Evolutionary conservation across 768 basidiomycete genomes (phyloP).

Genomic region (Crassisporium funariophilum): DNA sequence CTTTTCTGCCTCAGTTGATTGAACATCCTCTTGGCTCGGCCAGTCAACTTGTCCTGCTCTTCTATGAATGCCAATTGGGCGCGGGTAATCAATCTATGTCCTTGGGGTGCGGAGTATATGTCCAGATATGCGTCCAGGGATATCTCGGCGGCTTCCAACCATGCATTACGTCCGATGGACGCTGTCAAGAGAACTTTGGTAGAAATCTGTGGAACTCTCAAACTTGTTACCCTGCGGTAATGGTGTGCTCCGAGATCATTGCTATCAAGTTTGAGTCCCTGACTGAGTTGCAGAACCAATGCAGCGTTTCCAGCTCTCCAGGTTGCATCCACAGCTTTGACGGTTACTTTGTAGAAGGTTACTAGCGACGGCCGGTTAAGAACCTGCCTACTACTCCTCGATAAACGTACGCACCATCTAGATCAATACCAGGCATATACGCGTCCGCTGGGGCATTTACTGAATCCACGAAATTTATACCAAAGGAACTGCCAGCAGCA

Average conservation of each 20-base stretch:
- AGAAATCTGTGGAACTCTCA: constrained; percentile 54
- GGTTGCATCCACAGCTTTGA: constrained; percentile 56
- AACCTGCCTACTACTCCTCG: constrained; percentile 1
- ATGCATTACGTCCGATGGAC: constrained; percentile 42
- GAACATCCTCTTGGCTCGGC: constrained; percentile 60
- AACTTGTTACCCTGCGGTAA: constrained; percentile 63
- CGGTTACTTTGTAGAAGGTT: constrained; percentile 76
- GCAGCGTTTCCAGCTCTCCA: constrained; percentile 58
- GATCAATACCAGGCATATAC: constrained; percentile 61
- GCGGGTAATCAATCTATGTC: constrained; percentile 50
- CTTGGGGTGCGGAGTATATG: constrained; percentile 63
- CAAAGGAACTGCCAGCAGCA: constrained; percentile 59
- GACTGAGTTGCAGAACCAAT: constrained; percentile 52
- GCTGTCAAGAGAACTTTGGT: constrained; percentile 53
- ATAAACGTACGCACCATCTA: constrained; percentile 65
- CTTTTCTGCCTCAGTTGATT: constrained; percentile 25
- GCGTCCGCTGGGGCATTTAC: constrained; percentile 81
- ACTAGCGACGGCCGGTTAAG: constrained; percentile 45
- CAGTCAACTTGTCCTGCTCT: constrained; percentile 70
- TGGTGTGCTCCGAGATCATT: constrained; percentile 76
- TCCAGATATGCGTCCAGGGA: constrained; percentile 63
- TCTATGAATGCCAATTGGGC: constrained; percentile 68
- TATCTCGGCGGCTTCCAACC: constrained; percentile 68
- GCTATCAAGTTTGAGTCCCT: constrained; percentile 64
- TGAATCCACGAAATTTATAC: constrained; percentile 70